These are phyloP conservation scores for Phytophthora hybrid DNA, from an alignment of 352 stramenopile genomes.

Conservation along the genomic window DNA sequence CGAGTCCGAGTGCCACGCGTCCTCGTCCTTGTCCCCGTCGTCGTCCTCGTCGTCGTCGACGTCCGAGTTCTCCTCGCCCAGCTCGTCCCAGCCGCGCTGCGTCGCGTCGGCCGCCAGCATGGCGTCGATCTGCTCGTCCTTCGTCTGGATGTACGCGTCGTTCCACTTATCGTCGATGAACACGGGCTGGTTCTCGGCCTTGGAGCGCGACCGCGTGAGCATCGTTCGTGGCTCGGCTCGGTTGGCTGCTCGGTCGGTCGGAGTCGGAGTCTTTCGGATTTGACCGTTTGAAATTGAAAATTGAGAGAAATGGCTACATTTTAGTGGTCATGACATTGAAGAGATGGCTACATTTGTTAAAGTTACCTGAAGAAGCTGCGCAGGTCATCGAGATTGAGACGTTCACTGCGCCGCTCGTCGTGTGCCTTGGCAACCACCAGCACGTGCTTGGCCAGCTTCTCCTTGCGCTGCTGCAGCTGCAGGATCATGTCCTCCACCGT, in stretches of 20 bases:
- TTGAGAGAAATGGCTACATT: neutral
- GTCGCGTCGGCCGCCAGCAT: conserved; percentile 59
- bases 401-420: conserved; percentile 50
- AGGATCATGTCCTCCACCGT: conserved; percentile 94
- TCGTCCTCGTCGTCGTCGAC: conserved; percentile 28
- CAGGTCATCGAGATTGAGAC: conserved; percentile 75
- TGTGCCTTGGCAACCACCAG: conserved; percentile 60
- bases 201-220: conserved; percentile 77
- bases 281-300: conserved; percentile 19
- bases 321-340: neutral
- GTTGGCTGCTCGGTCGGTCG: neutral
- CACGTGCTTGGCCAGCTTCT: conserved; percentile 85
- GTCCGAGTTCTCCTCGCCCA: conserved; percentile 51
- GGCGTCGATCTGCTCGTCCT: conserved; percentile 87
- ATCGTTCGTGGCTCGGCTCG: conserved; percentile 36
- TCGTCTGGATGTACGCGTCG: conserved; percentile 83
- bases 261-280: too few species aligned
- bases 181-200: conserved; percentile 68
- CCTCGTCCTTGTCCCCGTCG: conserved; percentile 5
- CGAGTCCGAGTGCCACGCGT: conserved; percentile 49
- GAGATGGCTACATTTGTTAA: conserved; percentile 16
- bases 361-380: conserved; percentile 66
- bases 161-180: conserved; percentile 89
- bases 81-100: conserved; percentile 61
- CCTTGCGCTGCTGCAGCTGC: conserved; percentile 91